phyloP scores from a whole-genome alignment of 2,329 filamentous ascomycete genomes.

The Calonectria pteridis region DNA sequence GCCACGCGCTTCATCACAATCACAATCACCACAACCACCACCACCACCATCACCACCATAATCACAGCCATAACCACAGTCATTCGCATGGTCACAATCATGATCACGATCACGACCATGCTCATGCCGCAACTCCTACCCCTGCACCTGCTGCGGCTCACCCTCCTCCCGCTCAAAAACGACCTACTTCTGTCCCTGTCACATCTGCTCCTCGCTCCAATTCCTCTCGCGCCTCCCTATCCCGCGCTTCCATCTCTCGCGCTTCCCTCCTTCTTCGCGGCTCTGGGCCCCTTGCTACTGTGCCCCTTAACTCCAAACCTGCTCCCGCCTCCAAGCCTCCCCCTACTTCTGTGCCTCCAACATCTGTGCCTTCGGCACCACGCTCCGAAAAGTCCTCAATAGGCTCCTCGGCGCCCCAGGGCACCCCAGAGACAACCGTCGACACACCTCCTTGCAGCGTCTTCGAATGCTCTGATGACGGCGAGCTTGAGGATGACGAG shows the following conservation, averaged over 20 bases:
- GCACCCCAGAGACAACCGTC: constrained; percentile 22
- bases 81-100: background rate
- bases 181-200: background rate
- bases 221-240: background rate
- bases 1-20: background rate
- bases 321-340: background rate
- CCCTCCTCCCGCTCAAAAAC: background rate
- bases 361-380: constrained; percentile 3
- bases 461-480: constrained; percentile 52
- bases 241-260: background rate
- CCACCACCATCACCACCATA: background rate
- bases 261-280: background rate
- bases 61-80: background rate
- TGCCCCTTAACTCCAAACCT: background rate
- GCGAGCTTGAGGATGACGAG: constrained; percentile 28
- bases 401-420: constrained; percentile 28
- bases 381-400: constrained; percentile 35
- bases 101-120: background rate
- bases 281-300: background rate
- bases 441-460: constrained; percentile 43
- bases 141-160: background rate
- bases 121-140: background rate
- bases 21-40: background rate
- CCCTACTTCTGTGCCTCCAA: background rate
- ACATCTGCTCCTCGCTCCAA: background rate